Percentiles rank a stretch among this genome's conserved stretches.
Conservation (phyloP, 192 early-diverging fungal genomes). For the Gigaspora rosea region DNA sequence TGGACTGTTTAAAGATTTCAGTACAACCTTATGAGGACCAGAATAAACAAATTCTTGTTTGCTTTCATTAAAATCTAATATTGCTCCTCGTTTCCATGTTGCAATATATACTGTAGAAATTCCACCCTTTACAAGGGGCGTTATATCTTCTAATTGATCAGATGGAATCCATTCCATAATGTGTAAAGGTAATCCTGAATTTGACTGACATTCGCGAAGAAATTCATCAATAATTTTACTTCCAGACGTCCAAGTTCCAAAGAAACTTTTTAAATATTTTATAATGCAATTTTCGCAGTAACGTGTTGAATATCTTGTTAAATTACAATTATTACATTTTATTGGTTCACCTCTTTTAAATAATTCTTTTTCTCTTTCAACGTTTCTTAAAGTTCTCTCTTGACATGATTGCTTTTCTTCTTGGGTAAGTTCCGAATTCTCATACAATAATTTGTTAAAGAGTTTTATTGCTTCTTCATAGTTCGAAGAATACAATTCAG, state of each 20-base stretch:
- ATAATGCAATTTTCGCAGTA: constrained; percentile 23
- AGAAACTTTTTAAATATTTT: neutral
- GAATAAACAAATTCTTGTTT: neutral
- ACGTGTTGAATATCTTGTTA: neutral
- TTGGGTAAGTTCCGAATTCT: neutral
- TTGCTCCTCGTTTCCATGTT: constrained; percentile 13
- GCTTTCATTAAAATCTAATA: neutral
- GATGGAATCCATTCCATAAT: constrained; percentile 21
- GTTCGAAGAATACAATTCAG: neutral
- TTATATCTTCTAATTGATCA: constrained; percentile 11
- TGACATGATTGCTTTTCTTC: neutral
- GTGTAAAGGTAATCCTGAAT: neutral
- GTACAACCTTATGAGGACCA: neutral
- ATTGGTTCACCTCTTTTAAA: neutral
- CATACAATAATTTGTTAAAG: neutral
- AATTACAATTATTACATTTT: neutral
- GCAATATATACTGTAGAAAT: constrained; percentile 5
- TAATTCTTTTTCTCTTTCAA: constrained; percentile 9
- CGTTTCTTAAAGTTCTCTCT: neutral
- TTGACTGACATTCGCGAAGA: constrained; percentile 8
- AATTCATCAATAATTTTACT: constrained; percentile 13
- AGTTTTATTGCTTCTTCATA: neutral
- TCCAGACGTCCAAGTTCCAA: constrained; percentile 6
- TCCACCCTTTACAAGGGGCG: neutral
- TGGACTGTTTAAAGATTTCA: constrained; percentile 14